Base-by-base conservation (phyloP, 208 protist genomes). In the Acanthamoeba culbertsoni region DNA sequence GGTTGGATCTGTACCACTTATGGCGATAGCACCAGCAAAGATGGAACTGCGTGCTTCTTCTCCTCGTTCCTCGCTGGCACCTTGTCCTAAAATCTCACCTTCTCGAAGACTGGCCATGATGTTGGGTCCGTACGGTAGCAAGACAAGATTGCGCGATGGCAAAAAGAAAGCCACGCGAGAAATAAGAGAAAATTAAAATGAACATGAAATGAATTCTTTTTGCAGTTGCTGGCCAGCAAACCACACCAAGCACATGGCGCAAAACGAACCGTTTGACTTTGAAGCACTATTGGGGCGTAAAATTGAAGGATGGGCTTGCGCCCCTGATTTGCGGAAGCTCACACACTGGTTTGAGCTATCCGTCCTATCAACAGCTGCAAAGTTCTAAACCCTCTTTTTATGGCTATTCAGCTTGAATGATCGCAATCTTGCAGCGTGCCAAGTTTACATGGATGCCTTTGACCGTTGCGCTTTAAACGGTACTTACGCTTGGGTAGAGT, bases 11-110 rank as follows among this genome's bases (percentile, higher is more conserved):
- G 55, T 77, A 94, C 99, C 99, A 43, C 98, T 98, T 33, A 99
- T 95, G 45, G 98, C 98, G 90, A 99, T 98, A 1, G 98, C 98
- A 75, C 98, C 98, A 42, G 99, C 96, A 71, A 99, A 98, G 40
- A 95, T 96, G 31, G 96, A 97, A 96, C 97, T 95, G n/a, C 97
- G 96, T 10, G 98, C 98, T 48, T 97, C 96, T 95, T 99, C 97
- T 46, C 98, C 98, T 94, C 98, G 98, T 94, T 98, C 97, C 94
- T 99, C 98, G 18, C 96, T 97, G 26, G 97, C 97, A 71, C 98
- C 98, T 79, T 53, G 18, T 1, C 82, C 84, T 7, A 95, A 51
- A 62, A 95, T 57, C 35, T 77, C 35, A 43, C 35, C 65, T 77
- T 37, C 35, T n/a, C 40, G 12, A 8, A 77, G 28, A 33, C 65